A percentile compares a stretch with the other conserved stretches of the same genome.
These are phyloP conservation scores for Trypanosoma mega DNA, from an alignment of 208 protist species.

Conservation along the genomic window DNA sequence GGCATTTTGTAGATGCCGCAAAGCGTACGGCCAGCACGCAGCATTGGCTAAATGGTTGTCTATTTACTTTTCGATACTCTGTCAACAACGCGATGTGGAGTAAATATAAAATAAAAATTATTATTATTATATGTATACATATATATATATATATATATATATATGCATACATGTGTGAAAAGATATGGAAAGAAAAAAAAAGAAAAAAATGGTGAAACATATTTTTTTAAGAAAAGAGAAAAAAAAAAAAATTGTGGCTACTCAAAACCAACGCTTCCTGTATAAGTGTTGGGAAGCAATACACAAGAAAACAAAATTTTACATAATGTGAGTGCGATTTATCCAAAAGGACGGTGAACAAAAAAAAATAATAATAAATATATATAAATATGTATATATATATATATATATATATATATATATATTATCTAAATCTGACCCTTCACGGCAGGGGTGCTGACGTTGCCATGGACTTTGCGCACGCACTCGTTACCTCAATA, in stretches of 20 bases:
- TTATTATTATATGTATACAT: no score
- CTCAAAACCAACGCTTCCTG: no score
- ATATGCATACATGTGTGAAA: not conserved
- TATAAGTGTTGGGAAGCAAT: no score
- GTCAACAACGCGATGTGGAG: not conserved
- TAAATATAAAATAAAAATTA: slow-evolving; percentile 5
- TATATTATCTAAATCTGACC: not conserved
- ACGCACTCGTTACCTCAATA: not conserved
- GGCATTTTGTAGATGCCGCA: slow-evolving; percentile 68
- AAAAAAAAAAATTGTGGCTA: slow-evolving; percentile 25
- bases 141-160: not conserved
- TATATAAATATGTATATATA: not conserved
- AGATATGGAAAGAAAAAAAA: slow-evolving; percentile 17
- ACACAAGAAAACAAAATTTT: no score
- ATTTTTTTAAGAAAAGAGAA: no score
- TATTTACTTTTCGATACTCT: not conserved
- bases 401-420: not conserved
- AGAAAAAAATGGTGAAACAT: no score
- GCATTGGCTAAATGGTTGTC: slow-evolving; percentile 32
- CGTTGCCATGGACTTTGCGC: not conserved
- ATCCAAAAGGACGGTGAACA: not conserved
- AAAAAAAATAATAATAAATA: not conserved
- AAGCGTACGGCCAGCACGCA: slow-evolving; percentile 25
- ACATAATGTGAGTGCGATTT: no score
- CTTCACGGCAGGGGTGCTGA: no score